Evolutionary conservation across 2,329 filamentous ascomycete species (phyloP), one percentile per base, ranked within the genome.

Genomic region (Myrmaecium sp.): DNA sequence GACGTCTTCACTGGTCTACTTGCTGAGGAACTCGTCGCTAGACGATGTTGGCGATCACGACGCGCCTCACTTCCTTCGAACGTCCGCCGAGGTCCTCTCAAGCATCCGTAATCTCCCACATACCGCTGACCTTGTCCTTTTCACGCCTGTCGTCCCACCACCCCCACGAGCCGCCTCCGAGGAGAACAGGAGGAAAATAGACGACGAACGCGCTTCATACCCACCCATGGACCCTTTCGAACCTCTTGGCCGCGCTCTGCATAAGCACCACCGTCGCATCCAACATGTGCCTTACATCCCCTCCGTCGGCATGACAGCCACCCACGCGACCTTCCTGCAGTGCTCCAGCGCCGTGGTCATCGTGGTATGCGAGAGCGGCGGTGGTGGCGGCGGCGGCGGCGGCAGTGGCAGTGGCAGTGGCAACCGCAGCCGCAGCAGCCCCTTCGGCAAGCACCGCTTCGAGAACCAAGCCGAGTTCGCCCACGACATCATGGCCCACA

Each of bases 211-310:
- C 5, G 36, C 35, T 3, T 40, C 40, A 5, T 34, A 37, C 36
- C 38, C 52, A 23, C 40, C 49, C 23, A 58, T 52, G 39, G 78
- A 84, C 43, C 78, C 77, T 0, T 83, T 83, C 41, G 76, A 83
- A 46, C 62, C 66, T 9, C 55, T 84, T 11, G 78, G 77, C 12
- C 62, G 64, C 34, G 64, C 69, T 23, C 47, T 84, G 25, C 66
- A 69, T 25, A 55, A 51, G 25, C 58, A 64, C 36, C 71, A 77
- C 40, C 52, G 61, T 3, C 61, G 60, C 46, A 59, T 83, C 33
- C 67, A 73, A 12, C 78, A 83, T 43, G 67, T 81, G 22, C 75
- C 78, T 5, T 84, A 80, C 40, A 67, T 70, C 4, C 64, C 69
- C 24, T 59, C 61, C 27, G 50, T 59, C 31, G 74, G 74, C 21